phyloP scores from a whole-genome alignment of 1,284 basidiomycete species.

The Exobasidium cylindrosporum region DNA sequence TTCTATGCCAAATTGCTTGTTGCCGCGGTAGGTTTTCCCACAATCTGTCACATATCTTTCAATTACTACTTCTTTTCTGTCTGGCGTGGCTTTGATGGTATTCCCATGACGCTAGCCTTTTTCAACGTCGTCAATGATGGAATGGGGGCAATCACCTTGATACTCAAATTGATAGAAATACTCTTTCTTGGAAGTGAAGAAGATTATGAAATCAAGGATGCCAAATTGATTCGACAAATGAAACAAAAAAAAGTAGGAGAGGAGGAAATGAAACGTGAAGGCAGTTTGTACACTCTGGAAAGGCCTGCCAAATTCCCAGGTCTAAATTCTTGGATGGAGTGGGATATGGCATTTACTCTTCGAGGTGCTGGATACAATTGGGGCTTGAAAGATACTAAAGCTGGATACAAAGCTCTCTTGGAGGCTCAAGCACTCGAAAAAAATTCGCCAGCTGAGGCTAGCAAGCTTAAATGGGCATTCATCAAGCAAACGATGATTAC shows the following conservation, averaged over 20 bases:
- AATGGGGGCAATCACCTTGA: background rate
- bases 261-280: background rate
- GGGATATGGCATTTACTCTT: background rate
- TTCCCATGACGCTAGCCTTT: background rate
- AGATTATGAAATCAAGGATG: background rate
- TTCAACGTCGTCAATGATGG: background rate
- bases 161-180: background rate
- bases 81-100: background rate
- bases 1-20: background rate
- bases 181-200: conserved; percentile 5
- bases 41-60: background rate
- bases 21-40: background rate
- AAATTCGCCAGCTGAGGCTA: background rate
- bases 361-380: background rate
- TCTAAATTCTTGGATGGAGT: background rate
- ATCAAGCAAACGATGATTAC: background rate
- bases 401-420: background rate
- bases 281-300: background rate
- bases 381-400: background rate
- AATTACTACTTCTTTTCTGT: background rate
- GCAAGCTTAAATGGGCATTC: background rate
- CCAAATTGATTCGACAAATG: background rate
- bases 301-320: background rate
- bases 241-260: background rate
- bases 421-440: conserved; percentile 1